Conservation (phyloP, 371 early-diverging fungal species). For the Synchytrium microbalum region DNA sequence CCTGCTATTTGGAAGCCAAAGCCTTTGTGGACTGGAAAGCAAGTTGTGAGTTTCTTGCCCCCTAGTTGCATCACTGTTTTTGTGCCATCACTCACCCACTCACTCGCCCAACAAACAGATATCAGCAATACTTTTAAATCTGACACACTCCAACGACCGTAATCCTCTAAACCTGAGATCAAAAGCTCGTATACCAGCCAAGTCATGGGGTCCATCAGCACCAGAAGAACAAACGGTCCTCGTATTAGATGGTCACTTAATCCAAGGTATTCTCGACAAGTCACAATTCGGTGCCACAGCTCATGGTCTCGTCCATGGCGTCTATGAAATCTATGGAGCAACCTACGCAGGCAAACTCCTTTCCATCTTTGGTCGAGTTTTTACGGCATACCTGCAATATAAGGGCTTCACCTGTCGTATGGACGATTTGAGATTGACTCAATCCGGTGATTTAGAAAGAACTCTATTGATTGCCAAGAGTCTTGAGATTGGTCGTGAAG, state of each 20-base stretch:
- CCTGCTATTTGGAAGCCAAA: constrained; percentile 85
- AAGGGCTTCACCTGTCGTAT: constrained; percentile 95
- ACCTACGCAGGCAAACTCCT: constrained; percentile 86
- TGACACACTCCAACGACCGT: constrained; percentile 57
- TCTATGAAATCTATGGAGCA: constrained; percentile 96
- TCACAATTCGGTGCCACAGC: constrained; percentile 93
- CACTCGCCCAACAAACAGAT: constrained; percentile 30
- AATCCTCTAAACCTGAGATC: constrained; percentile 79
- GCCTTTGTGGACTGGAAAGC: constrained; percentile 97
- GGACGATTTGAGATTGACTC: constrained; percentile 94
- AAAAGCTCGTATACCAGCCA: constrained; percentile 79
- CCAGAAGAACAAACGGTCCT: constrained; percentile 77
- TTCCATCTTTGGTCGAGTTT: constrained; percentile 88
- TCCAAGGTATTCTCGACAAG: constrained; percentile 97
- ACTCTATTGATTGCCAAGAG: constrained; percentile 55
- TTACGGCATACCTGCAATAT: constrained; percentile 87
- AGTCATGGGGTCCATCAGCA: constrained; percentile 74
- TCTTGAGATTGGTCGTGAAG: constrained; percentile 28
- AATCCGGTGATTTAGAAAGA: constrained; percentile 71
- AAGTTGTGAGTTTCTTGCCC: constrained; percentile 52
- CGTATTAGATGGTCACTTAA: constrained; percentile 76
- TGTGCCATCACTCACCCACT: not conserved
- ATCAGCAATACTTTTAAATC: constrained; percentile 77
- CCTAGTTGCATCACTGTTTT: constrained; percentile 16
- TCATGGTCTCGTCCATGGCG: constrained; percentile 92